Evolutionary conservation across 129 eudicot genomes (phyloP).

Genomic region (Pseudognaphalium luteoalbum): DNA sequence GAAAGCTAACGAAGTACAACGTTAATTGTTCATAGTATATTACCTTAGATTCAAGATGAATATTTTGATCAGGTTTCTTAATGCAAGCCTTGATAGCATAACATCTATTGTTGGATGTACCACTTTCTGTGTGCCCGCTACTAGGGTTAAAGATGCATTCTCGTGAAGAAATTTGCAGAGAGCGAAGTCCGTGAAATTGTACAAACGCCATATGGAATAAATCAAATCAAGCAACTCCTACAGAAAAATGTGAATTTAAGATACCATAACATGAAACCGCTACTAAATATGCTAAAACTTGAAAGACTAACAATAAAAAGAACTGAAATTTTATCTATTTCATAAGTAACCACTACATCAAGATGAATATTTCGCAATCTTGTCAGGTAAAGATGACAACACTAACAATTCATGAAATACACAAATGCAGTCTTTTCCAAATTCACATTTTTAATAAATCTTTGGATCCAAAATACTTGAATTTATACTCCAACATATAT

Average conservation of each 20-base stretch:
- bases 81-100: conserved; percentile 29
- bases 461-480: no score
- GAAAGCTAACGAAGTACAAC: not conserved
- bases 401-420: not conserved
- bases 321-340: no score
- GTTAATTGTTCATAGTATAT: not conserved
- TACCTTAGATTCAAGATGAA: conserved; percentile 38
- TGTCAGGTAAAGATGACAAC: no score
- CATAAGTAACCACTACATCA: no score
- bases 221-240: not conserved
- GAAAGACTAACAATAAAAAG: no score
- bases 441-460: no score
- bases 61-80: conserved; percentile 28
- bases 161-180: conserved; percentile 36
- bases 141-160: conserved; percentile 26
- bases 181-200: conserved; percentile 31
- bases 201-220: conserved; percentile 33
- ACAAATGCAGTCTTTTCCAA: not conserved
- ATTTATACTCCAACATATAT: no score
- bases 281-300: no score
- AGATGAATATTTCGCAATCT: no score
- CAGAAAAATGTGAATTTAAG: not conserved
- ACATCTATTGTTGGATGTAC: not conserved
- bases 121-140: not conserved
- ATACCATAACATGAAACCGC: not conserved